Percentiles rank a stretch among this genome's conserved stretches.
phyloP scores from a whole-genome alignment of 2,329 filamentous ascomycete species.

The Kalmusia sp. region DNA sequence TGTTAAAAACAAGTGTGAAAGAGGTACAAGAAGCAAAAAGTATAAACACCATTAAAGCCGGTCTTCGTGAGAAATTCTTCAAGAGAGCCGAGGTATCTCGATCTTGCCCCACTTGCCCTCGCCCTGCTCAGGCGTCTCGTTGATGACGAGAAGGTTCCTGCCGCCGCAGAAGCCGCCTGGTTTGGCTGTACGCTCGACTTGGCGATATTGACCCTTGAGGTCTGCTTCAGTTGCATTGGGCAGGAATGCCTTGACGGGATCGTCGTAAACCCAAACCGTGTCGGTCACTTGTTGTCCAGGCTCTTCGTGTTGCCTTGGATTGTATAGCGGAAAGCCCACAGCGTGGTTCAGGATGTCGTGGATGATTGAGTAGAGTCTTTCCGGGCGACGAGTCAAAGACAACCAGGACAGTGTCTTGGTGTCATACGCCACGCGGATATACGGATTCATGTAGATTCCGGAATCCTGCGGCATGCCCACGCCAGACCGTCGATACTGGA shows the following conservation, averaged over 20 bases:
- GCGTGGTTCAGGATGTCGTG: conserved; percentile 66
- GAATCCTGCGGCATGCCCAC: conserved; percentile 52
- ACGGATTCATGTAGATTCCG: conserved; percentile 77
- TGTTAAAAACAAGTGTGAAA: conserved; percentile 10
- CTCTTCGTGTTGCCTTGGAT: conserved; percentile 66
- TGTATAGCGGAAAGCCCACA: conserved; percentile 64
- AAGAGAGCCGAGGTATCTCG: conserved; percentile 29
- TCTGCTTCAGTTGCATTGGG: conserved; percentile 32
- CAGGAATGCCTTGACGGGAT: conserved; percentile 32
- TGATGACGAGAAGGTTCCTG: conserved; percentile 59
- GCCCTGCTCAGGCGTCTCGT: conserved; percentile 41
- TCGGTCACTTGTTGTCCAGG: conserved; percentile 63
- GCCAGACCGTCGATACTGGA: conserved; percentile 47
- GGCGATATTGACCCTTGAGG: conserved; percentile 33
- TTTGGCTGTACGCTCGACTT: conserved; percentile 54
- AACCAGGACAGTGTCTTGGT: conserved; percentile 65
- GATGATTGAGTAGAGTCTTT: conserved; percentile 67
- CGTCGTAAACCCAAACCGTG: conserved; percentile 57
- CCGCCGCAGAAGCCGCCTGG: conserved; percentile 65
- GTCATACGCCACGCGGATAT: conserved; percentile 74
- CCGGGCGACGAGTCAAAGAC: conserved; percentile 66
- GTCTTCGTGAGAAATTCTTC: conserved; percentile 4
- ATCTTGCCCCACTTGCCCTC: conserved; percentile 43
- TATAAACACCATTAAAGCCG: no score
- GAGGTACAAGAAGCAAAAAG: not conserved